A percentile compares a stretch with the other conserved stretches of the same genome.
Evolutionary conservation across 2,329 filamentous ascomycete genomes (phyloP).

Genomic region (Xylaria arbuscula): DNA sequence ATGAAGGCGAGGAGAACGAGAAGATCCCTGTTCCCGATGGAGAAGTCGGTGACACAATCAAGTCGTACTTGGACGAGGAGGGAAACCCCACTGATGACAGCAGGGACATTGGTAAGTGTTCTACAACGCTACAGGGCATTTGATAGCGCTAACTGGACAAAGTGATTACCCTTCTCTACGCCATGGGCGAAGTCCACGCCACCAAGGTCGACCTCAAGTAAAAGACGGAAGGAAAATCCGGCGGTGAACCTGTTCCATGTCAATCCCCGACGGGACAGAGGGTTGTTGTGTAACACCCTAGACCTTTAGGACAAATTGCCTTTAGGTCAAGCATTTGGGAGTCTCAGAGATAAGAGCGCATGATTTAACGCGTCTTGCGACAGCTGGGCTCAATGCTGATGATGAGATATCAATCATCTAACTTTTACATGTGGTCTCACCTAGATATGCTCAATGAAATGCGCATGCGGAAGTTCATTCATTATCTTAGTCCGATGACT

Average conservation of each 20-base stretch:
- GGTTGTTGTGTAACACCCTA: constrained; percentile 19
- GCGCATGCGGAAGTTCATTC: constrained; percentile 17
- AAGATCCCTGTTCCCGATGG: constrained; percentile 94
- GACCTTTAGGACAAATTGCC: constrained; percentile 24
- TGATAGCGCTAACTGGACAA: constrained; percentile 12
- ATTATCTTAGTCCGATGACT: neutral
- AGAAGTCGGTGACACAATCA: constrained; percentile 89
- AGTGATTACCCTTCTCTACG: constrained; percentile 92
- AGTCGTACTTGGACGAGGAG: constrained; percentile 83
- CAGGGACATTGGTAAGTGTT: constrained; percentile 13
- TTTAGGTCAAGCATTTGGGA: constrained; percentile 17
- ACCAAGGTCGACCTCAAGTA: constrained; percentile 81
- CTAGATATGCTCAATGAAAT: constrained; percentile 34
- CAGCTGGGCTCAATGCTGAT: constrained; percentile 29
- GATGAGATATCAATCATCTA: constrained; percentile 18
- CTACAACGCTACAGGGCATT: neutral
- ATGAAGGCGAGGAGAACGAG: constrained; percentile 88
- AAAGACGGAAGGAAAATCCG: constrained; percentile 5
- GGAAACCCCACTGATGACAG: constrained; percentile 78
- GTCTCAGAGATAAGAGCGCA: constrained; percentile 33
- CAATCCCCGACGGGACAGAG: constrained; percentile 22
- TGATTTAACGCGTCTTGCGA: constrained; percentile 33
- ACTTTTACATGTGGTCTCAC: constrained; percentile 19
- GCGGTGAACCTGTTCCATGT: neutral
- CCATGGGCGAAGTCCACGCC: constrained; percentile 94